Conservation (phyloP, 169 alveolate species). For the Plasmodium gaboni region DNA sequence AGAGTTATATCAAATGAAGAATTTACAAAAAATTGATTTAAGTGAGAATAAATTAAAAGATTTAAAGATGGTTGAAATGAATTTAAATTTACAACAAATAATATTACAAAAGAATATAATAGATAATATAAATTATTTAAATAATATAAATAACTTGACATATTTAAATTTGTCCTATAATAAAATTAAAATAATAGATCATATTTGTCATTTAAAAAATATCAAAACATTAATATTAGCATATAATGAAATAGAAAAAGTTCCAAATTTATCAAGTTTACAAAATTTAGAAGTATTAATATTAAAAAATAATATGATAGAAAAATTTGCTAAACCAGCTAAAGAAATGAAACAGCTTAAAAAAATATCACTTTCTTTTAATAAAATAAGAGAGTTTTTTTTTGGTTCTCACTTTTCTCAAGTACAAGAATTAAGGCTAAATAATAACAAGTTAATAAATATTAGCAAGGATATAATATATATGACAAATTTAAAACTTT, state of each 20-base stretch:
- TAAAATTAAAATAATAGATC: constrained; percentile 73
- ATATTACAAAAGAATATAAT: constrained; percentile 78
- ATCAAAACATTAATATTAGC: constrained; percentile 66
- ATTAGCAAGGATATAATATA: constrained; percentile 55
- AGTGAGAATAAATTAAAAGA: constrained; percentile 71
- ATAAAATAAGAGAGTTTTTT: constrained; percentile 75
- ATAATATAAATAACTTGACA: constrained; percentile 77
- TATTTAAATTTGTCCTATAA: constrained; percentile 80
- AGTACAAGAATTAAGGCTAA: constrained; percentile 61
- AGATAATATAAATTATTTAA: constrained; percentile 75
- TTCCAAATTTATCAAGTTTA: constrained; percentile 79
- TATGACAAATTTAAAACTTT: constrained; percentile 44
- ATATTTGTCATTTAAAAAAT: constrained; percentile 34
- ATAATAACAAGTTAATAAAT: constrained; percentile 40
- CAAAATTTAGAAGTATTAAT: constrained; percentile 81
- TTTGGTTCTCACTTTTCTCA: constrained; percentile 59
- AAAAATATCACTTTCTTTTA: constrained; percentile 82
- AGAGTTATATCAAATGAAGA: constrained; percentile 83
- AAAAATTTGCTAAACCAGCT: constrained; percentile 76
- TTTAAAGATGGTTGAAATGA: constrained; percentile 64
- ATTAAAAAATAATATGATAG: constrained; percentile 79
- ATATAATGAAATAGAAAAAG: constrained; percentile 71
- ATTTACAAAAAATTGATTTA: constrained; percentile 69
- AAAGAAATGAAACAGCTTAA: constrained; percentile 75
- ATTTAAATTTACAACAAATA: constrained; percentile 73